These are phyloP conservation scores for Pterocarpus santalinus DNA, from an alignment of 306 rosid genomes.

Conservation along the genomic window DNA sequence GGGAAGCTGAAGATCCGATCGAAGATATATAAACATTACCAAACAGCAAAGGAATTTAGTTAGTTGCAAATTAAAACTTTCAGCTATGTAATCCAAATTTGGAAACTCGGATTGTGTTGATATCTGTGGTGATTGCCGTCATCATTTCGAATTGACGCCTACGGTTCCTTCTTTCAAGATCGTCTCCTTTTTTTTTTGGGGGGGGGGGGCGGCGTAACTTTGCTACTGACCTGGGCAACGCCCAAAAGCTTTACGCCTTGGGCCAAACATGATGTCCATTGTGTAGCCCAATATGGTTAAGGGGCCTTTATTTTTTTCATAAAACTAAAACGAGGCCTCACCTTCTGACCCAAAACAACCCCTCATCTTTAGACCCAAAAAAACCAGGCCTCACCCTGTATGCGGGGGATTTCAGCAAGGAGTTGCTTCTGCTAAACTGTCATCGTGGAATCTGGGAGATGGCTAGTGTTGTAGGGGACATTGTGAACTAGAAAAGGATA, in stretches of 20 bases:
- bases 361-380: too few relatives aligned
- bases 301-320: not conserved
- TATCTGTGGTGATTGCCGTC: not conserved
- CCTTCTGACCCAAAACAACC: too few relatives aligned
- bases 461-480: too few relatives aligned
- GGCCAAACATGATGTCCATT: not conserved
- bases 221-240: not conserved
- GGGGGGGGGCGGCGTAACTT: not conserved
- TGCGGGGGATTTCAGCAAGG: too few relatives aligned
- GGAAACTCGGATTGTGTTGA: not conserved
- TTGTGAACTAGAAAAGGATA: too few relatives aligned
- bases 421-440: too few relatives aligned
- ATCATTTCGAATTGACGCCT: not conserved
- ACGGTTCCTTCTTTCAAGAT: not conserved
- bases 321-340: too few relatives aligned
- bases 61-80: not conserved
- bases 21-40: slow-evolving; percentile 22
- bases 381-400: too few relatives aligned
- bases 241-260: not conserved
- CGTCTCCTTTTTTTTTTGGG: too few relatives aligned
- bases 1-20: slow-evolving; percentile 9
- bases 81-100: slow-evolving; percentile 6
- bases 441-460: too few relatives aligned
- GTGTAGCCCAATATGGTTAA: not conserved
- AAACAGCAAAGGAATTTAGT: not conserved